Evolutionary conservation across 345 rosid genomes (phyloP).

Genomic region (Brassica cretica): DNA sequence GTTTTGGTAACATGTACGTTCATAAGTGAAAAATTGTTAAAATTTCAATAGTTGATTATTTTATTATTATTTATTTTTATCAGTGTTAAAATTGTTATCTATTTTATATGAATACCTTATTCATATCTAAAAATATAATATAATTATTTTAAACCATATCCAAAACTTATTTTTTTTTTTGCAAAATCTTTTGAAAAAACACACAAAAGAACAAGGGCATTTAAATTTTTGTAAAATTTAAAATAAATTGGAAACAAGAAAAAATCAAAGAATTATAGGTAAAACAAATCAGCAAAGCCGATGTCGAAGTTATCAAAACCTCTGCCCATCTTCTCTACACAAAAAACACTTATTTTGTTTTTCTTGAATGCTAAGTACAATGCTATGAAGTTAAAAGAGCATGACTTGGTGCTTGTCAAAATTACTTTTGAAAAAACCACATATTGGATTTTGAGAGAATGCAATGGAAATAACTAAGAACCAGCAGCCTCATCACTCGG

Average conservation of each 20-base stretch:
- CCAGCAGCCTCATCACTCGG: not conserved
- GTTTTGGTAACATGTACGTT: not conserved
- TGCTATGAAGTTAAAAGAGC: too few relatives aligned
- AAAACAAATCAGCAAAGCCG: not conserved
- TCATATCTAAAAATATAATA: too few relatives aligned
- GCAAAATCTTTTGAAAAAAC: too few relatives aligned
- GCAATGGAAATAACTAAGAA: not conserved
- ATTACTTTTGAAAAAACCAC: not conserved
- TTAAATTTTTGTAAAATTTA: too few relatives aligned
- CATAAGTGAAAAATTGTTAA: not conserved
- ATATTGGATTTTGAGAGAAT: not conserved
- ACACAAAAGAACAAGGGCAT: too few relatives aligned
- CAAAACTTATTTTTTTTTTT: too few relatives aligned
- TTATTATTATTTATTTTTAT: too few relatives aligned
- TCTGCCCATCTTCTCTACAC: not conserved
- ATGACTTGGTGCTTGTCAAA: not conserved
- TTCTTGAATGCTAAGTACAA: not conserved
- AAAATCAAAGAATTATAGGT: not conserved
- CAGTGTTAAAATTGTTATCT: not conserved
- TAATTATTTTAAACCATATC: too few relatives aligned
- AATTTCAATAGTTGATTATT: not conserved
- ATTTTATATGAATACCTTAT: too few relatives aligned
- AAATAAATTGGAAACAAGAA: too few relatives aligned
- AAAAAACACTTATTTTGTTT: too few relatives aligned
- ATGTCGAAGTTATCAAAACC: not conserved